Conservation (phyloP, 306 rosid species). For the apple (Malus domestica) region DNA sequence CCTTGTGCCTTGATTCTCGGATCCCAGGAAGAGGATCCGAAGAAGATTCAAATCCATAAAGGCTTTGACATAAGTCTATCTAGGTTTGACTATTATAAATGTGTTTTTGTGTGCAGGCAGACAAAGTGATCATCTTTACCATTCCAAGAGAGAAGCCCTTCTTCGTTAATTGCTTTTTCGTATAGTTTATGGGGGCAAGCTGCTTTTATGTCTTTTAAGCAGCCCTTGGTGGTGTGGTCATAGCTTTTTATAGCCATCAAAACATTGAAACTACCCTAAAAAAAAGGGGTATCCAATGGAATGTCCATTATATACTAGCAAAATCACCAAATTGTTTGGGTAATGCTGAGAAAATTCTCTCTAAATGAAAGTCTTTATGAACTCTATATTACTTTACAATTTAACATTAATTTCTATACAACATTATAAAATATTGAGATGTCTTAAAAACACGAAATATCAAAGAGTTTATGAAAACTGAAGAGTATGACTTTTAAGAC, state of each 20-base stretch:
- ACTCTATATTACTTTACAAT: no score
- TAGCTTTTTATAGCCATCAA: not conserved
- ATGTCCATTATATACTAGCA: not conserved
- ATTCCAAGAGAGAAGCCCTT: slow-evolving; percentile 36
- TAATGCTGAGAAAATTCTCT: no score
- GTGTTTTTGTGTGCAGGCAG: slow-evolving; percentile 31
- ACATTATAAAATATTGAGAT: no score
- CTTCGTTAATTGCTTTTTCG: not conserved
- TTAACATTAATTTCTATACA: no score
- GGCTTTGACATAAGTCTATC: not conserved
- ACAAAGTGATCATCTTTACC: slow-evolving; percentile 54
- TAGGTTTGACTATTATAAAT: slow-evolving; percentile 35
- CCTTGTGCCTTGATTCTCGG: no score
- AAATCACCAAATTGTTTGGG: no score
- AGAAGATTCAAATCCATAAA: no score
- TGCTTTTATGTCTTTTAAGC: slow-evolving; percentile 33
- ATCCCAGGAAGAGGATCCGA: no score
- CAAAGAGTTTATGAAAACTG: no score
- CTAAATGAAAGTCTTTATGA: no score
- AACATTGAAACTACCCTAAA: slow-evolving; percentile 9
- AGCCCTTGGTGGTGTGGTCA: not conserved
- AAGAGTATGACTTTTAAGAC: no score
- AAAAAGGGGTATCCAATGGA: slow-evolving; percentile 28
- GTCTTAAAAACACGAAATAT: no score
- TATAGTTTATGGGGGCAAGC: slow-evolving; percentile 20